These are phyloP conservation scores for Lablab purpureus DNA, from an alignment of 306 rosid genomes.

Conservation along the genomic window DNA sequence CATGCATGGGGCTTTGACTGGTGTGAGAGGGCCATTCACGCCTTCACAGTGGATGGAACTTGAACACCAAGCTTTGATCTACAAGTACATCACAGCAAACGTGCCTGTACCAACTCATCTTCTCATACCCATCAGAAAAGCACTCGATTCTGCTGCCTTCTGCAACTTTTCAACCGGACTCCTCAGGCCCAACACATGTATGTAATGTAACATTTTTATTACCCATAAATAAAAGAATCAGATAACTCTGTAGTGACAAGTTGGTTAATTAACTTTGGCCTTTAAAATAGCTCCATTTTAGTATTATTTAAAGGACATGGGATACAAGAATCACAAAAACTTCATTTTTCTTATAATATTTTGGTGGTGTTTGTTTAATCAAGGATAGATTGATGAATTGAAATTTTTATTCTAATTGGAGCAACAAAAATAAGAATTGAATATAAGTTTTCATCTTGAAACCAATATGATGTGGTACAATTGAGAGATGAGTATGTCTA, in stretches of 20 bases:
- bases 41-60: constrained; percentile 97
- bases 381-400: too few relatives aligned
- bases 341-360: not conserved
- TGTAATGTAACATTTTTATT: not conserved
- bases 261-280: too few relatives aligned
- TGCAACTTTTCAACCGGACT: constrained; percentile 59
- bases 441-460: too few relatives aligned
- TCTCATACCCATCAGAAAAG: constrained; percentile 82
- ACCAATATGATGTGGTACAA: too few relatives aligned
- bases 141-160: constrained; percentile 78
- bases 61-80: constrained; percentile 96
- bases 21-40: constrained; percentile 75
- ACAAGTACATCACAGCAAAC: constrained; percentile 84
- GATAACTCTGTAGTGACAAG: not conserved
- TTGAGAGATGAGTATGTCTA: too few relatives aligned
- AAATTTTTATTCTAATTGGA: too few relatives aligned
- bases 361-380: not conserved
- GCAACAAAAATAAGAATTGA: too few relatives aligned
- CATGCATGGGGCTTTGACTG: constrained; percentile 64
- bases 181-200: constrained; percentile 79
- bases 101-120: constrained; percentile 83
- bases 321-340: not conserved
- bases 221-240: not conserved
- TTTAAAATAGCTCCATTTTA: not conserved
- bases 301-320: not conserved